A percentile compares a stretch with the other conserved stretches of the same genome.
Conservation (phyloP, 139 green algal species). For the Chlorella sp. region DNA sequence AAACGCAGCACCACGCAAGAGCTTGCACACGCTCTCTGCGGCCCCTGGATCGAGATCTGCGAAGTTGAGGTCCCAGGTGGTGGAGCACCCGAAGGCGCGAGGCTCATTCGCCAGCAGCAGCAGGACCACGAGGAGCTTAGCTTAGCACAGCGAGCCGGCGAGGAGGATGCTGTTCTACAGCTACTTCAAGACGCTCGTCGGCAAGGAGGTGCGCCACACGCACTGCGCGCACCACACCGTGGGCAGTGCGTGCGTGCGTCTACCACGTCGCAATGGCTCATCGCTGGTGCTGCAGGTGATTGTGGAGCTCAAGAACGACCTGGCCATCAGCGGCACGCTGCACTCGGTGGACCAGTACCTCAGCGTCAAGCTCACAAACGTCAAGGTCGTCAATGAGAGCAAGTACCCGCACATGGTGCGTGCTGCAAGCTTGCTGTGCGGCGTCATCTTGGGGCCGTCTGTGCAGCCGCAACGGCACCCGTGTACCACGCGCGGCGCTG, state of each 20-base stretch:
- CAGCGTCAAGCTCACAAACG: constrained; percentile 97
- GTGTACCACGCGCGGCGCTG: too few species aligned
- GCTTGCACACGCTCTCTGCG: too few species aligned
- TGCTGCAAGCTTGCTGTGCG: too few species aligned
- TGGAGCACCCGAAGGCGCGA: too few species aligned
- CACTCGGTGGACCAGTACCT: constrained; percentile 99
- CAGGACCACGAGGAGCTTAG: too few species aligned
- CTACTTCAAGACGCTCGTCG: constrained; percentile 91
- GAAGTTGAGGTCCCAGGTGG: too few species aligned
- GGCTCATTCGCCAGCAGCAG: too few species aligned
- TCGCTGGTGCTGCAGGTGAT: constrained; percentile 64
- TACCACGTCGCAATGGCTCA: not conserved
- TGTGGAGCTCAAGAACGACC: constrained; percentile 98
- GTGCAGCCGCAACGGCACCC: not conserved
- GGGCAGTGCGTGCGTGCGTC: not conserved
- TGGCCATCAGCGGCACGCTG: constrained; percentile 87
- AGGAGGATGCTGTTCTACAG: constrained; percentile 84
- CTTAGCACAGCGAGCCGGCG: too few species aligned
- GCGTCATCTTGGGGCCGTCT: not conserved
- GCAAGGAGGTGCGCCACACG: constrained; percentile 80
- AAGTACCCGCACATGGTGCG: constrained; percentile 96
- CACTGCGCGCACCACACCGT: too few species aligned
- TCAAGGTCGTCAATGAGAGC: constrained; percentile 73
- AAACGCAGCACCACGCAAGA: too few species aligned
- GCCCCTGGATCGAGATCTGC: too few species aligned